Percentiles rank a stretch among this genome's conserved stretches.
These are phyloP conservation scores for Tetrahymena malaccensis DNA, from an alignment of 73 alveolate genomes.

Conservation along the genomic window DNA sequence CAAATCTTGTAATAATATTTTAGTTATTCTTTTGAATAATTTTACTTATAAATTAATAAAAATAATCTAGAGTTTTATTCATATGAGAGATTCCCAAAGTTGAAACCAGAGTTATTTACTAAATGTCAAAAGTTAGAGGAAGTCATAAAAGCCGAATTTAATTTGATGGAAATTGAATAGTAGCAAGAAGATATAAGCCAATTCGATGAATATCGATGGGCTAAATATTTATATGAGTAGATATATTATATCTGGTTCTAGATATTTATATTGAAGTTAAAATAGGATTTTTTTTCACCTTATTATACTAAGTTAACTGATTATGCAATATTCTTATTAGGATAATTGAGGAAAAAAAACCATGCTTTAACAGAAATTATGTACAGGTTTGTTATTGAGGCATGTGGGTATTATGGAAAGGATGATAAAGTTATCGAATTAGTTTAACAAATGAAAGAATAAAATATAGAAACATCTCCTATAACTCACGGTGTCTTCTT, in stretches of 20 bases:
- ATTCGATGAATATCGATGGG: slow-evolving; percentile 15
- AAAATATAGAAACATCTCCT: slow-evolving; percentile 34
- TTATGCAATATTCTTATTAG: neutral
- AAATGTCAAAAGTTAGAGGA: neutral
- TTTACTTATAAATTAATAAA: no score
- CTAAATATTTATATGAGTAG: neutral
- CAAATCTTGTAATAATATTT: neutral
- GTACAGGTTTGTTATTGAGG: slow-evolving; percentile 19
- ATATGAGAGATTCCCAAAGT: slow-evolving; percentile 20
- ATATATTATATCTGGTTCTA: slow-evolving; percentile 21
- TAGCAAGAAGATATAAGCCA: neutral
- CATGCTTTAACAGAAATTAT: slow-evolving; percentile 9
- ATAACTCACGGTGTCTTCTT: slow-evolving; percentile 30
- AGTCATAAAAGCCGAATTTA: neutral
- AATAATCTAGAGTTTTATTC: neutral
- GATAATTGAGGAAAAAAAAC: neutral
- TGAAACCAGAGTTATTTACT: neutral
- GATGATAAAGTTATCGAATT: slow-evolving; percentile 10
- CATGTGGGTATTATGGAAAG: slow-evolving; percentile 21
- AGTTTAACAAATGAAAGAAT: slow-evolving; percentile 20
- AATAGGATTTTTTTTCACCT: neutral
- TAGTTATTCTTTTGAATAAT: neutral
- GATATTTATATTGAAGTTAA: neutral
- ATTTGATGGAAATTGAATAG: neutral
- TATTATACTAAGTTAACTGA: neutral